Evolutionary conservation across 768 basidiomycete genomes (phyloP).

Genomic region (Russula earlei): DNA sequence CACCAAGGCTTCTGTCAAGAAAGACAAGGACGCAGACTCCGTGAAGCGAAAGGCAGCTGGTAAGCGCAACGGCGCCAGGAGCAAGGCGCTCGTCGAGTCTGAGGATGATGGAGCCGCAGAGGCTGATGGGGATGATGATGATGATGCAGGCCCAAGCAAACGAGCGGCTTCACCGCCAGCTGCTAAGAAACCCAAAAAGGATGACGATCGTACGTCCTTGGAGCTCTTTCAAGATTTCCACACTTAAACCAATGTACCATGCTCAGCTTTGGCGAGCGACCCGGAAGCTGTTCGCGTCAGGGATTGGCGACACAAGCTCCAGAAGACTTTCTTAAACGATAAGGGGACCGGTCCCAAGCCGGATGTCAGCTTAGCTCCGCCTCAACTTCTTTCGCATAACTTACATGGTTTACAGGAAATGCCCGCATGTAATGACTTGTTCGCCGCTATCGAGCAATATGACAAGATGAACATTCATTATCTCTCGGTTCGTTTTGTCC

Average conservation of each 20-base stretch:
- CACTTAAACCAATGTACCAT: neutral
- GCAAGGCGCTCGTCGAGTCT: constrained; percentile 55
- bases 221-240: no score
- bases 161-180: constrained; percentile 47
- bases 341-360: constrained; percentile 49
- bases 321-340: constrained; percentile 72
- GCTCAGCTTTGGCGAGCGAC: constrained; percentile 42
- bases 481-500: constrained; percentile 35
- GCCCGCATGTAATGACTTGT: constrained; percentile 59
- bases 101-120: constrained; percentile 47
- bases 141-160: constrained; percentile 39
- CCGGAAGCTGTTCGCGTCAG: constrained; percentile 67
- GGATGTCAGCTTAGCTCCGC: constrained; percentile 37
- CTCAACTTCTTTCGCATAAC: neutral
- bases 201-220: constrained; percentile 55
- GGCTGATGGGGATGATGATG: constrained; percentile 26
- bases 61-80: constrained; percentile 52
- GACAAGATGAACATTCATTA: constrained; percentile 71
- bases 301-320: constrained; percentile 87
- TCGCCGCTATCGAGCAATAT: constrained; percentile 69
- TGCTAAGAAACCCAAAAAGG: constrained; percentile 56
- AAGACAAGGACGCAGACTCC: constrained; percentile 33
- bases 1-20: constrained; percentile 39
- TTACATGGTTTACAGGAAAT: constrained; percentile 48
- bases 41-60: constrained; percentile 28